These are phyloP conservation scores for Ogataea nitratoaversa DNA, from an alignment of 805 yeast genomes.

Conservation along the genomic window DNA sequence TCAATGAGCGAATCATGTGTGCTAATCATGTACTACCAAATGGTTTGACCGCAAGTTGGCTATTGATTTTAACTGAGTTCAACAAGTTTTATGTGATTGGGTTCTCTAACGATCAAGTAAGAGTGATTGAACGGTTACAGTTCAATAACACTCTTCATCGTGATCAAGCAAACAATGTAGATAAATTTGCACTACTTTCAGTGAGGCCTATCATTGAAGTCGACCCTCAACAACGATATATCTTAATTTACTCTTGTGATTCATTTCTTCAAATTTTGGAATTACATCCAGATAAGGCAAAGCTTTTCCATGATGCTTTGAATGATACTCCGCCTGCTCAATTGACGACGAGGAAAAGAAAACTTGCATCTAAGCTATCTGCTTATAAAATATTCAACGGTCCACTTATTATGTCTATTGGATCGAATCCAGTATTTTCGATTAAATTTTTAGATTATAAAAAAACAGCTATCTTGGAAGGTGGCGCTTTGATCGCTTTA, in stretches of 20 bases:
- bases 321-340: slow-evolving; percentile 12
- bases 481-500: slow-evolving; percentile 14
- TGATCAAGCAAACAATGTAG: background rate
- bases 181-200: slow-evolving; percentile 3
- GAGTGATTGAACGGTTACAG: slow-evolving; percentile 14
- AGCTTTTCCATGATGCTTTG: slow-evolving; percentile 15
- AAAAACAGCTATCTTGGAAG: background rate
- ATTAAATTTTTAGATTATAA: slow-evolving; percentile 9
- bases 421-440: slow-evolving; percentile 10
- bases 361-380: slow-evolving; percentile 6
- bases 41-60: slow-evolving; percentile 18
- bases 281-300: slow-evolving; percentile 17
- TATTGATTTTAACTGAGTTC: slow-evolving; percentile 20
- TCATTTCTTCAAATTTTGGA: slow-evolving; percentile 18
- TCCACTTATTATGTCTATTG: slow-evolving; percentile 14
- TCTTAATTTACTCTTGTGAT: slow-evolving; percentile 17
- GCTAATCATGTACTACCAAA: slow-evolving; percentile 17
- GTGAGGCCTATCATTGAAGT: slow-evolving; percentile 20
- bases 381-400: slow-evolving; percentile 15
- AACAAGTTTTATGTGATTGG: slow-evolving; percentile 19
- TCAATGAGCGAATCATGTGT: slow-evolving; percentile 15
- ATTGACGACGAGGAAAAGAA: slow-evolving; percentile 8
- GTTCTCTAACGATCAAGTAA: slow-evolving; percentile 7
- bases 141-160: slow-evolving; percentile 7
- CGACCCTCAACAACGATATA: slow-evolving; percentile 16